Evolutionary conservation across 805 yeast genomes (phyloP), one percentile per base, ranked within the genome.

Genomic region (Yarrowia sp.): DNA sequence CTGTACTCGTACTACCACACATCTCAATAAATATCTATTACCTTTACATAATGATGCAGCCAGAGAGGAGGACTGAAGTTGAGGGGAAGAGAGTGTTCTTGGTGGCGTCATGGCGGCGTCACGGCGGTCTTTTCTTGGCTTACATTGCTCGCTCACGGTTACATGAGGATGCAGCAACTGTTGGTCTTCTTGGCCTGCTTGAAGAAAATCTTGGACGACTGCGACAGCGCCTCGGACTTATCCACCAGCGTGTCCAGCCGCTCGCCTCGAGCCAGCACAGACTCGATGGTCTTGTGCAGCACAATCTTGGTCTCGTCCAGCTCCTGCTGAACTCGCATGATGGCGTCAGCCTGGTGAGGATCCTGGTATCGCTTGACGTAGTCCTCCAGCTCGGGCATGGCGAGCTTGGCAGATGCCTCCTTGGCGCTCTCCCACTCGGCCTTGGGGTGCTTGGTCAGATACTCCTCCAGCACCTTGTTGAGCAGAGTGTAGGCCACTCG

Each of bases 241-340:
- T 93, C 97, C 44, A 95, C 98, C 71, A 95, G 81, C 44, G 95
- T 83, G 74, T 95, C 99, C 72, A 95, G 83, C 73, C 92, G 92
- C 77, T 95, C 99, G 61, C 99, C 99, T 76, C 99, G 85, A 76
- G 91, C 96, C 74, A 95, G 82, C 9, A 95, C 97, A 67, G 88
- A 83, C 77, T 95, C 98, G 70, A 95, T 93, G 52, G 98, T 92
- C 79, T 93, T 92, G 78, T 95, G 98, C 72, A 95, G 81, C 43
- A 92, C 97, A 71, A 93, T 90, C 80, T 95, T 95, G 38, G 99
- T 95, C 74, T 95, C 99, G 76, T 95, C 99, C 71, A 95, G 83
- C 77, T 95, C 99, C 74, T 92, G 96, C 80, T 95, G 99, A 22
- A 95, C 99, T 76, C 88, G 89, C 96, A 95, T 88, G 68, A 95